phyloP scores from a whole-genome alignment of 2,329 filamentous ascomycete genomes.

The Xylariaceae sp. region DNA sequence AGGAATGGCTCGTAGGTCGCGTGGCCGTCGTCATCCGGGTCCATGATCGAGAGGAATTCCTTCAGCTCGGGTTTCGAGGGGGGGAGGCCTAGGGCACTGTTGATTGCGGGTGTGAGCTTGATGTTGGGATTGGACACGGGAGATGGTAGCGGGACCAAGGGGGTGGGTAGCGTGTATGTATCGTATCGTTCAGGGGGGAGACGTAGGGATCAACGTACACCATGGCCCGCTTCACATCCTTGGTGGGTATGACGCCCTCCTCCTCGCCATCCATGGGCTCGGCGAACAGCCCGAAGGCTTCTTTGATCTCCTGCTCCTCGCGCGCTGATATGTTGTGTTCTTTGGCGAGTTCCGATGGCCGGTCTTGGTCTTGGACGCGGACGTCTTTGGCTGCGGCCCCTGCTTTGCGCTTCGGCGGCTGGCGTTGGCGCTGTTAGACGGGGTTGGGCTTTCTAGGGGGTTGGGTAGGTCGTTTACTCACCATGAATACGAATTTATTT shows the following conservation, averaged over 20 bases:
- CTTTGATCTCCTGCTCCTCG: constrained; percentile 85
- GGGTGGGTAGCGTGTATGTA: neutral
- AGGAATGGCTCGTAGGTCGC: constrained; percentile 79
- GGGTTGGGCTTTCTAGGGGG: neutral
- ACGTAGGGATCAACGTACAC: constrained; percentile 50
- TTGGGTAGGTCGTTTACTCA: neutral
- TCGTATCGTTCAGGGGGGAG: neutral
- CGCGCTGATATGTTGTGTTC: constrained; percentile 80
- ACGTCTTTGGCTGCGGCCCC: constrained; percentile 27
- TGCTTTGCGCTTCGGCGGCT: constrained; percentile 54
- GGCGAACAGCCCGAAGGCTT: constrained; percentile 81
- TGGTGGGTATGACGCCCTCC: constrained; percentile 62
- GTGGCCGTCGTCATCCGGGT: constrained; percentile 75
- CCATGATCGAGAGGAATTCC: constrained; percentile 74
- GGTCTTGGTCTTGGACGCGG: constrained; percentile 43
- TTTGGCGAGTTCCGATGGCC: constrained; percentile 84
- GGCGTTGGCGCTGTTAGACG: constrained; percentile 10
- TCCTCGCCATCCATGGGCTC: constrained; percentile 68
- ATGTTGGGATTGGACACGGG: neutral
- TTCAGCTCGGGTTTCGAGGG: constrained; percentile 64
- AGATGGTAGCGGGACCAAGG: constrained; percentile 1
- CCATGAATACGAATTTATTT: neutral
- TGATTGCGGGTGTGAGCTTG: neutral
- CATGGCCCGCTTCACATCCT: constrained; percentile 67
- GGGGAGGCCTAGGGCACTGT: constrained; percentile 75